These are phyloP conservation scores for Syzygium jambos DNA, from an alignment of 345 rosid species.

Conservation along the genomic window DNA sequence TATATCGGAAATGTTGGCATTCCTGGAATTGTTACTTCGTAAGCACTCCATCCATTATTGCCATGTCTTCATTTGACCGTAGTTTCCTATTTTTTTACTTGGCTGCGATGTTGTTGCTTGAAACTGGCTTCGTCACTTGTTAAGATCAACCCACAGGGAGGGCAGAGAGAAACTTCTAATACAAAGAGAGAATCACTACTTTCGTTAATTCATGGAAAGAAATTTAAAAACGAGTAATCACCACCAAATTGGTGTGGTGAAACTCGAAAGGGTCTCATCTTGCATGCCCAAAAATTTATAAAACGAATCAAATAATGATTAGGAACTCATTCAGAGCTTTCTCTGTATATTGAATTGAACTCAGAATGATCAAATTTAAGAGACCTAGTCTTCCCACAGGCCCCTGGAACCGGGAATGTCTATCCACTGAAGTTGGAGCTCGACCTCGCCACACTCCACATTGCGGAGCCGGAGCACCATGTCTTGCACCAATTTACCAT, in stretches of 20 bases:
- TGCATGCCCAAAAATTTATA: neutral
- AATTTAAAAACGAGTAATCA: neutral
- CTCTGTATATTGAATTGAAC: neutral
- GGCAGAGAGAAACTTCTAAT: neutral
- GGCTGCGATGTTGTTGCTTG: too few species aligned
- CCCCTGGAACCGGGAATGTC: slow-evolving; percentile 13
- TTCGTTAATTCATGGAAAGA: neutral
- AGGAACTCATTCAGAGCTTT: neutral
- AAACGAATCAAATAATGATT: neutral
- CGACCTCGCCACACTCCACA: slow-evolving; percentile 13
- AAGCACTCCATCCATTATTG: too few species aligned
- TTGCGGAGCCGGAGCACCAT: slow-evolving; percentile 8
- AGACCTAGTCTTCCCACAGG: neutral
- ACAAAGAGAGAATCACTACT: neutral
- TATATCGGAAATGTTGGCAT: too few species aligned
- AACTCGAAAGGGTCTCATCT: neutral
- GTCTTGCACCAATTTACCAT: slow-evolving; percentile 1
- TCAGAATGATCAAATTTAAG: neutral
- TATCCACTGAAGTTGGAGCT: slow-evolving; percentile 31
- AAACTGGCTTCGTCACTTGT: too few species aligned
- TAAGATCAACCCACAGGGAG: too few species aligned
- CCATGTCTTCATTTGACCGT: too few species aligned
- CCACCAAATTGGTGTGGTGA: neutral
- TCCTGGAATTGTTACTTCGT: too few species aligned
- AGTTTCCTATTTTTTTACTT: too few species aligned